Conservation (phyloP, 192 early-diverging fungal species). For the Rhizophagus prolifer region DNA sequence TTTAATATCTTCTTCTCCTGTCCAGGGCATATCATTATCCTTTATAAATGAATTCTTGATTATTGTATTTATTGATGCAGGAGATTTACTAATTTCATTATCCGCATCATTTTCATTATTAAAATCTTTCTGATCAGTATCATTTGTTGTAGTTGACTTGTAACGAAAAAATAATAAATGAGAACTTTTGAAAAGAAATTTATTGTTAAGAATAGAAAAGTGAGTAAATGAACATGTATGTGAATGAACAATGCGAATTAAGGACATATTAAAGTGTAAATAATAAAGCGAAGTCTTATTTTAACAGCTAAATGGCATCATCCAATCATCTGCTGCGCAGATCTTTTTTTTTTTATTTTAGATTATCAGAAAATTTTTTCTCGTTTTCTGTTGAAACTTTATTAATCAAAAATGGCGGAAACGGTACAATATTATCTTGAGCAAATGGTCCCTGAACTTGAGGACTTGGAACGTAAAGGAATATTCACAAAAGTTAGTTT, state of each 20-base stretch:
- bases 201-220: neutral
- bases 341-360: too few species aligned
- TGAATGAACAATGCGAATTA: neutral
- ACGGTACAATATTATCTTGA: slow-evolving; percentile 89
- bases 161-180: neutral
- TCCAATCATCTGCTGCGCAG: too few species aligned
- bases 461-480: slow-evolving; percentile 79
- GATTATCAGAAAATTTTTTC: too few species aligned
- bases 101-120: neutral
- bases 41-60: slow-evolving; percentile 16
- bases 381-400: too few species aligned
- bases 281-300: neutral
- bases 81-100: neutral
- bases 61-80: slow-evolving; percentile 19
- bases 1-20: slow-evolving; percentile 32
- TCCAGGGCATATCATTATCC: slow-evolving; percentile 33
- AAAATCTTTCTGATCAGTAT: neutral
- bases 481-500: slow-evolving; percentile 59
- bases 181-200: neutral
- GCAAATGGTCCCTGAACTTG: slow-evolving; percentile 88
- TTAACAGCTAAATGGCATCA: too few species aligned
- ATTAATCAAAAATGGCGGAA: slow-evolving; percentile 72
- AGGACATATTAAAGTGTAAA: neutral
- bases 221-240: neutral
- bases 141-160: neutral